Base-by-base conservation (phyloP, 1,139 yeast species). In the Nakaseomyces nivariensis region DNA sequence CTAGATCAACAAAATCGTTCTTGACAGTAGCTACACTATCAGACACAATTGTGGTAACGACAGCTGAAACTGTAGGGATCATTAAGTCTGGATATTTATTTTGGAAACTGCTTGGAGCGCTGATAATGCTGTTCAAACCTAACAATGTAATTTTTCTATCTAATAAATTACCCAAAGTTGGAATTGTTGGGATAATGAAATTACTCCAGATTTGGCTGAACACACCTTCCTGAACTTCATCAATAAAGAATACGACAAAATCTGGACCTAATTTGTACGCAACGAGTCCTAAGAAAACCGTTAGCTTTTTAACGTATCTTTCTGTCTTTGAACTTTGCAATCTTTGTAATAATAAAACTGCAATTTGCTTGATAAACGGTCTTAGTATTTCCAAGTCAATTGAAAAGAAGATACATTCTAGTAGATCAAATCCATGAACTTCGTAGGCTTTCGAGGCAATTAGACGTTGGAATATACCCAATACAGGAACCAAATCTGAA, bases 381-480 rank as follows among this genome's bases (percentile, higher is more conserved):
- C 74, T 70, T 48, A 89, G 67, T 2, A 66, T 57, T 1, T 63
- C 64, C 48, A 78, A 58, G 5, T 88, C 81, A 43, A 89, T 70
- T 53, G 76, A 71, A 46, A 79, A 64, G 49, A 90, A 67, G 45
- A 94, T 80, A 7, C 77, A 72, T 63, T 86, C 92, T 46, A 94
- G 69, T 45, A 94, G 71, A 52, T 92, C 97, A 64, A 94, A 84
- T 2, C 97, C 97, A 60, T 81, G 77, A 40, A 70, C 68, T 59
- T 92, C 97, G 60, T 88, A 85, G 17, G 79, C 77, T 59, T 84
- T 85, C 0, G 97, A 87, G 1, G 97, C 81, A 49, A 92, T 80
- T 54, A 94, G 73, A 64, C 90, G 89, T 70, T 94, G 98, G 73
- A 88, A 94, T n/a, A 94, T 95, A 45, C 99, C 99, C 48, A 94